These are phyloP conservation scores for Pseudogymnoascus sp. DNA, from an alignment of 2,329 filamentous ascomycete species.

Conservation along the genomic window DNA sequence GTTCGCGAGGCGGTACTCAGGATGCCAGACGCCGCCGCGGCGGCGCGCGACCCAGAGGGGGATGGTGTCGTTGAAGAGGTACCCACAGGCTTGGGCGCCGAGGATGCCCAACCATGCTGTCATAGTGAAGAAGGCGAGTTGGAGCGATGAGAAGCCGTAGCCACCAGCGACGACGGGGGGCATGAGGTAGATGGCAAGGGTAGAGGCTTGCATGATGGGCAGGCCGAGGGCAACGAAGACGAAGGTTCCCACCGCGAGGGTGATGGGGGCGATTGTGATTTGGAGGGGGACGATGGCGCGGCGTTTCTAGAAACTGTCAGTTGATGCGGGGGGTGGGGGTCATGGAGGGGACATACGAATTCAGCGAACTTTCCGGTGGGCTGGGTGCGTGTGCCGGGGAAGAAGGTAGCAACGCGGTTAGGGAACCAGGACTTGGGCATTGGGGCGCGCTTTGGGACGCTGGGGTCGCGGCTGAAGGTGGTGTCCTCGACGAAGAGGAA, in stretches of 20 bases:
- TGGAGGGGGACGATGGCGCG: not conserved
- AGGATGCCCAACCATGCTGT: slow-evolving; percentile 10
- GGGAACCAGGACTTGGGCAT: slow-evolving; percentile 5
- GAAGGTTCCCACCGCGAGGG: not conserved
- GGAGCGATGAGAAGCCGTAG: slow-evolving; percentile 11
- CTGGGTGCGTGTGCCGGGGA: not conserved
- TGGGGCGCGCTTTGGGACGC: not conserved
- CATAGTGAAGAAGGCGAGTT: slow-evolving; percentile 9
- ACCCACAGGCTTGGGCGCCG: slow-evolving; percentile 8
- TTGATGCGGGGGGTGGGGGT: not conserved
- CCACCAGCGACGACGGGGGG: slow-evolving; percentile 7
- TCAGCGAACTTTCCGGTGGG: not conserved
- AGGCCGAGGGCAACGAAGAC: slow-evolving; percentile 10
- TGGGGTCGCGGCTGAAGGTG: not conserved
- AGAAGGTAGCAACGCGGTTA: slow-evolving; percentile 4
- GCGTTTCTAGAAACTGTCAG: not conserved
- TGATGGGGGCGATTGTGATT: slow-evolving; percentile 7
- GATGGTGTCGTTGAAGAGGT: slow-evolving; percentile 10
- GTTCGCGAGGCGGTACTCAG: slow-evolving; percentile 33
- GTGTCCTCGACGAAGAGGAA: slow-evolving; percentile 10
- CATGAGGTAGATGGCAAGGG: slow-evolving; percentile 10
- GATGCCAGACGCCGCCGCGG: slow-evolving; percentile 29
- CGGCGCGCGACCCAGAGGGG: slow-evolving; percentile 11
- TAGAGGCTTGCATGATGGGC: slow-evolving; percentile 9
- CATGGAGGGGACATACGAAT: not conserved